Base-by-base conservation (phyloP, 2,329 filamentous ascomycete genomes). In the Ilyonectria sp. region DNA sequence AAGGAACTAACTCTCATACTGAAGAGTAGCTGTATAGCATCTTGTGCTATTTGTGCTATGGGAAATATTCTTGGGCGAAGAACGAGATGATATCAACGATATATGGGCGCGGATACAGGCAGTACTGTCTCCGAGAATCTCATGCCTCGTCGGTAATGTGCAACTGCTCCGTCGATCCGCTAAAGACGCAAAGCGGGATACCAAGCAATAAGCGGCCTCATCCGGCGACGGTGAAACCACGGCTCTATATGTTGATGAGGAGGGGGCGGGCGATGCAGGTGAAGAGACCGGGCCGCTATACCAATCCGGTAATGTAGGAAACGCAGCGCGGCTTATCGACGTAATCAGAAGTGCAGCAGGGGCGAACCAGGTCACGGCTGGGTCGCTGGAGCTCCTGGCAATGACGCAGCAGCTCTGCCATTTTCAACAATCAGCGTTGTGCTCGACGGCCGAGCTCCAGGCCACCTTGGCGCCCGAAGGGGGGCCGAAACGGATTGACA, bases 331-430 rank as follows among this genome's bases (percentile, higher is more conserved):
- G n/a, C 60, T 63, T 13, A 50, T 63, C 29, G 52, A 56, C 31
- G 60, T 63, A 52, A n/a, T 63, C 52, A 54, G 60, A 31, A 17
- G 33, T 15, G 33, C 60, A 15, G 21, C 40, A 29, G 60, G 50
- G n/a, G 50, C 40, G 8, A 40, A 54, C 26, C 60, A 63, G 40
- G 31, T 50, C 60, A 63, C 52, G 19, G 60, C 50, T 37, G 52
- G 60, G 43, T 57, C 60, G 13, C 35, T 21, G 43, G 60, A 63
- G 52, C n/a, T 63, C n/a, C 21, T 23, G 40, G 46, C 7, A 47
- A 63, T 57, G 52, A 46, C 49, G n/a, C 52, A 50, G 52, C 60
- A 37, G 43, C 52, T 63, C 23, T 37, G 52, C 29, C 60, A 52
- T 10, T 63, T 63, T 40, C 53, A 57, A 7, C 52, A 43, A 21